phyloP scores from a whole-genome alignment of 805 yeast genomes.

The Nakazawaea wickerhamii region DNA sequence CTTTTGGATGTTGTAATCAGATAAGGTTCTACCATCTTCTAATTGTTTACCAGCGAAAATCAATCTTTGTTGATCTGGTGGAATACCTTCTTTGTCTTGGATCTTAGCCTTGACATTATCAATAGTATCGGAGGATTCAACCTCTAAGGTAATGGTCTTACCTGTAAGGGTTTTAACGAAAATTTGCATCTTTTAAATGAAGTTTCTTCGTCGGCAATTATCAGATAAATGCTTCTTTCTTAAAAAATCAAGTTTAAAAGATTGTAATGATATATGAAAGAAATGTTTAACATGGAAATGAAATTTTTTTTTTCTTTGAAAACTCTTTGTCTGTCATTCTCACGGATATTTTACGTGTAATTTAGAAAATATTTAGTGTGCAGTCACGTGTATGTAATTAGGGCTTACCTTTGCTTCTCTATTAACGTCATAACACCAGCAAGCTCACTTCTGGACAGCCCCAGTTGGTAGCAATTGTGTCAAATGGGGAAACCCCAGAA shows the following conservation, averaged over 20 bases:
- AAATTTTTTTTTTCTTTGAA: conserved; percentile 2
- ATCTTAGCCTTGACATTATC: conserved; percentile 98
- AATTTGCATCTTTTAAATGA: conserved; percentile 44
- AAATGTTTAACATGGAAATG: neutral
- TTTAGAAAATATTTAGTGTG: neutral
- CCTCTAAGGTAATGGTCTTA: conserved; percentile 97
- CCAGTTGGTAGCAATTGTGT: neutral
- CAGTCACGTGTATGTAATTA: neutral
- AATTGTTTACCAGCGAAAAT: conserved; percentile 99
- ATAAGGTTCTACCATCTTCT: conserved; percentile 97
- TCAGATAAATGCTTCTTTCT: conserved; percentile 30
- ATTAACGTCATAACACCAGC: too few species aligned
- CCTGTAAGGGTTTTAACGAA: conserved; percentile 85
- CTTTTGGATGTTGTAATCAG: conserved; percentile 99
- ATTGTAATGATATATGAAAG: neutral
- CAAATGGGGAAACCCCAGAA: too few species aligned
- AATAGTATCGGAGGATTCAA: conserved; percentile 97
- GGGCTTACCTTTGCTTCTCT: too few species aligned
- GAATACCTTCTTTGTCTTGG: conserved; percentile 99
- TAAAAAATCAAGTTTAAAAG: neutral
- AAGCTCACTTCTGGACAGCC: neutral
- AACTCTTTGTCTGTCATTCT: neutral
- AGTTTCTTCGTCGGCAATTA: conserved; percentile 28
- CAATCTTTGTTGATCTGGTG: conserved; percentile 99
- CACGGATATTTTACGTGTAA: neutral